Base-by-base conservation (phyloP, 108 stramenopile species). In the Licmophora abbreviata region DNA sequence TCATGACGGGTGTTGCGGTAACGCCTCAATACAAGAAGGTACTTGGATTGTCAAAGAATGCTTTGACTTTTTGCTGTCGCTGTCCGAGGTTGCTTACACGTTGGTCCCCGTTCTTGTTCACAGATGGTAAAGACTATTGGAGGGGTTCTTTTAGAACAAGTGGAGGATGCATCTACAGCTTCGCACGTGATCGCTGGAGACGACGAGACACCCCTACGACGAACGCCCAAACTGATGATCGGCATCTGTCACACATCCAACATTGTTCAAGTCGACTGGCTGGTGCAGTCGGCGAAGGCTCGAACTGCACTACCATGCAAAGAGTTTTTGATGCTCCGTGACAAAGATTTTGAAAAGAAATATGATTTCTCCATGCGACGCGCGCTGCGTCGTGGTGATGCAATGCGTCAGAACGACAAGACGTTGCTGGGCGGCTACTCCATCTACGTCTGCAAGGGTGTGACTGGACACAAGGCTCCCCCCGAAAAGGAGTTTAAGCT, bases 191-290 rank as follows among this genome's bases (percentile, higher is more conserved):
- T 80, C 41, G 79, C 68, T 17, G 69, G 58, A 8, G 68, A 69
- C 36, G 68, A 63, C 33, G 57, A 56, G 21, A 55, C 47, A 9
- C 38, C 37, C 3, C 35, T 81, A 15, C 56, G 71, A 44, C 69
- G 80, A 11, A 81, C 80, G 10, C 75, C 80, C 0, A 81, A 81
- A 56, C 66, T 81, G 12, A 81, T 81, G 80, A 57, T 76, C 11
- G 73, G 68, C 15, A 11, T 81, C 25, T 74, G 76, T 45, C 56
- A 54, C 29, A 68, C 64, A 2, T 36, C 61, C 2, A 67, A 72
- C 31, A 74, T 81, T 47, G 50, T 81, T 12, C 69, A 62, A 24
- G n/a, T 64, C 5, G 63, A 76, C 20, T 81, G 80, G 80, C 72
- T 80, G 18, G 63, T 59, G 33, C 31, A 74, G 54, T 81, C 74